Evolutionary conservation across 192 early-diverging fungal genomes (phyloP), one percentile per base, ranked within the genome.

Genomic region (Coemansia aciculifera): DNA sequence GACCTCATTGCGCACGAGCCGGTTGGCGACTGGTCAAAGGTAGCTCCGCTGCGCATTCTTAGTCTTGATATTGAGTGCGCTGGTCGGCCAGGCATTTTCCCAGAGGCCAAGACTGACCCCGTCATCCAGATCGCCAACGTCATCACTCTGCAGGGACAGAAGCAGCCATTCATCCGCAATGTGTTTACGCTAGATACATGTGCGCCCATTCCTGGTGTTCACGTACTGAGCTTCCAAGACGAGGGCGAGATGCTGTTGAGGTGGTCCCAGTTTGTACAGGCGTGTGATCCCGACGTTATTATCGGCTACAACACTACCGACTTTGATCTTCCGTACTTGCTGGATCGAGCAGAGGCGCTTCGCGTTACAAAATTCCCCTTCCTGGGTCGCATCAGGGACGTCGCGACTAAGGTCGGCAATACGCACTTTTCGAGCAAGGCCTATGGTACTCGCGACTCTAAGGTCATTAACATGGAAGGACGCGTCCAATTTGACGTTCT

Each of bases 11-110:
- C 91, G 13, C 93, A 98, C 66, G 83, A 90, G 29, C 90, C 96
- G 3, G 93, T 95, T 62, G 91, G 89, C 59, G 91, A 97, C 48
- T 98, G 94, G 93, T 92, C 90, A 19, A 90, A 94, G 68, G 89
- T 96, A 59, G 97, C 97, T 5, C 97, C 97, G 3, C 84, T 98
- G 38, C 87, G 97, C 40, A 92, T 99, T 63, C 72, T 99, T 46
- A 95, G 93, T 67, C 95, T 99, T 68, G 97, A 99, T 90, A 99
- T 99, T 64, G 97, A 99, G 81, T 99, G 97, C 62, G 92, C 94
- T 29, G 97, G 97, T 27, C 85, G 97, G 13, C 92, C 95, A 67
- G 97, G 97, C 54, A 81, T 95, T 24, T 99, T 99, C 57, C 97
- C 97, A 5, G 97, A 99, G 59, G 84, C 97, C 29, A 73, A 92